Evolutionary conservation across 495 filamentous ascomycete genomes (phyloP).

Genomic region (Annulohypoxylon maeteangense): DNA sequence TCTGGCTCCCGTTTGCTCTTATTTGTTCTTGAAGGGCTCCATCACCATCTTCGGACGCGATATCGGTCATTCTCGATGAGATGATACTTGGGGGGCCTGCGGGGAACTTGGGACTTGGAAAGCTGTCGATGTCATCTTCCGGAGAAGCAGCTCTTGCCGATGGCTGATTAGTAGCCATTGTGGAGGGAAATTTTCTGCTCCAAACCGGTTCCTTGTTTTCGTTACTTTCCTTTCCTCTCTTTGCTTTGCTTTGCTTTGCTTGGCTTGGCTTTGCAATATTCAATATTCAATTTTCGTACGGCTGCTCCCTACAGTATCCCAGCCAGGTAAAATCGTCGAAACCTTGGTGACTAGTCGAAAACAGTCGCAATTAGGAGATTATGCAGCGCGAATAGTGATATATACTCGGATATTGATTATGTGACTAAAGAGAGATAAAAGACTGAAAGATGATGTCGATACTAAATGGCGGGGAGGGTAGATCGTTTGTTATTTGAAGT

Average conservation of each 20-base stretch:
- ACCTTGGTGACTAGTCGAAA: not conserved
- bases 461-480: not conserved
- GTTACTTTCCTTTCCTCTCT: not conserved
- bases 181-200: not conserved
- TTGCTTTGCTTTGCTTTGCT: no score
- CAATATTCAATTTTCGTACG: constrained; percentile 11
- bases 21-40: constrained; percentile 47
- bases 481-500: constrained; percentile 14
- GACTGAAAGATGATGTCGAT: constrained; percentile 4
- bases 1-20: constrained; percentile 47
- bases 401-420: constrained; percentile 2
- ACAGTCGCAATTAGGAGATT: not conserved
- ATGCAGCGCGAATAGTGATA: not conserved
- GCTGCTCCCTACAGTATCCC: constrained; percentile 13
- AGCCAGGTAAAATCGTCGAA: not conserved
- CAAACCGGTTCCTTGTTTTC: not conserved
- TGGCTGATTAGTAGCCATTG: constrained; percentile 52
- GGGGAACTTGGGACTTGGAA: constrained; percentile 53
- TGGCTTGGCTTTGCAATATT: no score
- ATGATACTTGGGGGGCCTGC: constrained; percentile 71
- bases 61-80: constrained; percentile 87
- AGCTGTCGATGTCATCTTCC: constrained; percentile 51
- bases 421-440: constrained; percentile 7
- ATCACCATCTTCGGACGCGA: constrained; percentile 68
- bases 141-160: constrained; percentile 51